These are phyloP conservation scores for Neonothopanus nambi DNA, from an alignment of 1,284 basidiomycete species.

Conservation along the genomic window DNA sequence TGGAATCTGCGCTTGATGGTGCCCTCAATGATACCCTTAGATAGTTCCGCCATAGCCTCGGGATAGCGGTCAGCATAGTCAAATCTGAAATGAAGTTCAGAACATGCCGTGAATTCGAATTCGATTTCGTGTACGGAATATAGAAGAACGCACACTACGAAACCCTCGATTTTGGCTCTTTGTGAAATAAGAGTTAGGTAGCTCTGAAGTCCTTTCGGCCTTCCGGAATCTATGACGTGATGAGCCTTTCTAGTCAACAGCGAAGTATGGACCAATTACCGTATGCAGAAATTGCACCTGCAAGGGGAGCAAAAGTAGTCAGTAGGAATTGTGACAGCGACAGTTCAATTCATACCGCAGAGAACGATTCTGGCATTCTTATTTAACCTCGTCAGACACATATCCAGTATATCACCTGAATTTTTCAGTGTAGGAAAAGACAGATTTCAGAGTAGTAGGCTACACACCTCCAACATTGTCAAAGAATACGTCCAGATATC, in stretches of 20 bases:
- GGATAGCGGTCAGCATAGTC: slow-evolving; percentile 64
- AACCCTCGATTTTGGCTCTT: slow-evolving; percentile 79
- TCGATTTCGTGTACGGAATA: not conserved
- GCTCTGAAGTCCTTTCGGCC: slow-evolving; percentile 57
- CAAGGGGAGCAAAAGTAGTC: slow-evolving; percentile 4
- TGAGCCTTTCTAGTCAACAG: not conserved
- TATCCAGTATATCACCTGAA: slow-evolving; percentile 64
- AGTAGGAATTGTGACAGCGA: not conserved
- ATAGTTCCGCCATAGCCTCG: slow-evolving; percentile 54
- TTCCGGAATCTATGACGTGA: slow-evolving; percentile 22
- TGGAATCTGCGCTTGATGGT: slow-evolving; percentile 82
- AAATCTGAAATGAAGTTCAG: slow-evolving; percentile 27
- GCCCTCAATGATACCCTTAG: slow-evolving; percentile 59
- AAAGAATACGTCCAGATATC: slow-evolving; percentile 78
- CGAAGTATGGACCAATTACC: slow-evolving; percentile 43
- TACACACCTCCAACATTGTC: slow-evolving; percentile 83
- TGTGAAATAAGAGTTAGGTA: slow-evolving; percentile 73
- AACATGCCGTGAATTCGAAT: no score
- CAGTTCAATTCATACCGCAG: slow-evolving; percentile 46
- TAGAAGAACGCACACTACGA: slow-evolving; percentile 55
- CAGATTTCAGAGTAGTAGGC: slow-evolving; percentile 62
- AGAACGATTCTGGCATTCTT: slow-evolving; percentile 74
- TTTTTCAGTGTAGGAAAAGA: no score
- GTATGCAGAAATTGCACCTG: slow-evolving; percentile 71
- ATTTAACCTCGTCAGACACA: slow-evolving; percentile 73